These are phyloP conservation scores for Cordyceps tenuipes DNA, from an alignment of 2,329 filamentous ascomycete species.

Conservation along the genomic window DNA sequence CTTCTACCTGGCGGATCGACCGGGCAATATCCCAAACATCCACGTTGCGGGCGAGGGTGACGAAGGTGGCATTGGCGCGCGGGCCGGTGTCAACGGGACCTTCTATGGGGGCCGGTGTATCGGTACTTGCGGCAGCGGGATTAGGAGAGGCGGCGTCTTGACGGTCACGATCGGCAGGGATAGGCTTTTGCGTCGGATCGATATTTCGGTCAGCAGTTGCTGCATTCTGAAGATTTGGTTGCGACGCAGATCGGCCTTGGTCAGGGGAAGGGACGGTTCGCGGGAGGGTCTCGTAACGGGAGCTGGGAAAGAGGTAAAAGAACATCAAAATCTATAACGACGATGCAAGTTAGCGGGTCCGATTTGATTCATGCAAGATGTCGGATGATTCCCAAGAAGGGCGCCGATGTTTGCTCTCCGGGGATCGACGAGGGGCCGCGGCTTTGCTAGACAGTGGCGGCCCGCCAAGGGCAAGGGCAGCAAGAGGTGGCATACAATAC, in stretches of 20 bases:
- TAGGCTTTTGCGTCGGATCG: conserved; percentile 18
- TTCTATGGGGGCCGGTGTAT: conserved; percentile 42
- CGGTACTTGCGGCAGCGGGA: conserved; percentile 43
- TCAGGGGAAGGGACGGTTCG: conserved; percentile 16
- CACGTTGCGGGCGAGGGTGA: conserved; percentile 85
- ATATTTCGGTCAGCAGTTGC: neutral
- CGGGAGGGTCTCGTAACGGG: conserved; percentile 32
- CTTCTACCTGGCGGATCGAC: conserved; percentile 93
- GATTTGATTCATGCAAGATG: neutral
- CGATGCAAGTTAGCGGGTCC: conserved; percentile 13
- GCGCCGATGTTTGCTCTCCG: neutral
- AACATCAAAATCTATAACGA: conserved; percentile 51
- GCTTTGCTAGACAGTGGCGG: conserved; percentile 7
- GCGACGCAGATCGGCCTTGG: conserved; percentile 13
- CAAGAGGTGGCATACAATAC: conserved; percentile 57
- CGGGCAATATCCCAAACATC: conserved; percentile 96
- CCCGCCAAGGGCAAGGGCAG: neutral
- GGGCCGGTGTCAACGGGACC: conserved; percentile 49
- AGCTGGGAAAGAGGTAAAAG: conserved; percentile 72
- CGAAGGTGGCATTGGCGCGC: conserved; percentile 94
- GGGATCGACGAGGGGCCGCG: neutral
- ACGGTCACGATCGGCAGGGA: conserved; percentile 20
- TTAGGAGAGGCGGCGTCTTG: conserved; percentile 36
- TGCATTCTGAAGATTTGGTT: conserved; percentile 11
- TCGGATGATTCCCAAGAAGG: neutral